Evolutionary conservation across 2,329 filamentous ascomycete species (phyloP).

Genomic region (Fusarium redolens): DNA sequence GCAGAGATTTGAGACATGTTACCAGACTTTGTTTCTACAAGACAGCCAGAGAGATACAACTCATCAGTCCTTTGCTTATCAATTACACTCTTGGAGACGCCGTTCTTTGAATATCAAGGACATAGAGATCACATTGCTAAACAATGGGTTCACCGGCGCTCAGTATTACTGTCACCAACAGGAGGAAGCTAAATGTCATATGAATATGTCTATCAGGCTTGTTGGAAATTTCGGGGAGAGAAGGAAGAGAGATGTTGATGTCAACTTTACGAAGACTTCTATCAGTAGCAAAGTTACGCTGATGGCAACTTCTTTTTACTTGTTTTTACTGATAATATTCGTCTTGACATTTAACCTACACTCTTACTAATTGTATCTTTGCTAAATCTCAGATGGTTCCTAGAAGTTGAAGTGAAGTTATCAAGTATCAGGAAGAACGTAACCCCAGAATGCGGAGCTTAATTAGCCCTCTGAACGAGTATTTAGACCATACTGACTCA

Average conservation of each 20-base stretch:
- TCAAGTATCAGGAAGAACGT: not conserved
- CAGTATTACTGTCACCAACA: not conserved
- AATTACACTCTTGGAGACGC: fast-evolving
- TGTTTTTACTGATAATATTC: too few species aligned
- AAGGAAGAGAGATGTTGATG: not conserved
- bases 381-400: not conserved
- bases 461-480: too few species aligned
- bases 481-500: too few species aligned
- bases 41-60: fast-evolving
- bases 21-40: not conserved
- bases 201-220: not conserved
- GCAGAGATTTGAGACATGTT: not conserved
- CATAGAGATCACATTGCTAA: not conserved
- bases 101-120: not conserved
- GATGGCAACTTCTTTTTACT: too few species aligned
- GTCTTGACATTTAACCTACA: too few species aligned
- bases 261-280: not conserved
- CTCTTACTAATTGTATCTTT: too few species aligned
- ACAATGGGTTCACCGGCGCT: not conserved
- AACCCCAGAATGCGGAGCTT: fast-evolving
- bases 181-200: not conserved
- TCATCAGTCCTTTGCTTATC: fast-evolving
- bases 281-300: fast-evolving
- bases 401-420: not conserved
- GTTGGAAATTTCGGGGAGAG: too few species aligned